A percentile compares a stretch with the other conserved stretches of the same genome.
These are phyloP conservation scores for Borovskyia barvae DNA, from an alignment of 208 protist genomes.

Conservation along the genomic window DNA sequence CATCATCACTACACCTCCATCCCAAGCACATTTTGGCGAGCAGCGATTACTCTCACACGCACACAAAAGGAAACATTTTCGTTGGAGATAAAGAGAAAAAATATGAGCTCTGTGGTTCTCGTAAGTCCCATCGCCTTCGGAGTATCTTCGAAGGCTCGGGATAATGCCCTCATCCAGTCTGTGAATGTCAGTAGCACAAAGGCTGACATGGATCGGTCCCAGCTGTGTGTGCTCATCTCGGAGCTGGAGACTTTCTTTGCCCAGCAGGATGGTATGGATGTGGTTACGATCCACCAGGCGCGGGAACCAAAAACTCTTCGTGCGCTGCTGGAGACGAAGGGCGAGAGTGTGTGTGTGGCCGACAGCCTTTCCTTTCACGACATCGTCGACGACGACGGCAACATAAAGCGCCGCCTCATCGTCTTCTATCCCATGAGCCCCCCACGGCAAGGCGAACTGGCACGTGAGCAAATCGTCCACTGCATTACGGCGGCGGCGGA, in stretches of 20 bases:
- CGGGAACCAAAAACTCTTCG: slow-evolving; percentile 25
- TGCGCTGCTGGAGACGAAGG: slow-evolving; percentile 33
- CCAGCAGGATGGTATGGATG: slow-evolving; percentile 14
- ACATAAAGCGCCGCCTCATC: slow-evolving; percentile 53
- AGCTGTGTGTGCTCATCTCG: slow-evolving; percentile 23
- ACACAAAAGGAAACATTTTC: background rate
- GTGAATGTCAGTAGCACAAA: slow-evolving; percentile 28
- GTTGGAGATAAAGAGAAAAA: background rate
- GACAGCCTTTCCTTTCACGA: slow-evolving; percentile 70
- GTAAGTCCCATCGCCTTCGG: slow-evolving; percentile 34
- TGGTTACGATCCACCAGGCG: slow-evolving; percentile 21
- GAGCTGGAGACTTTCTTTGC: slow-evolving; percentile 18
- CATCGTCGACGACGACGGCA: slow-evolving; percentile 52
- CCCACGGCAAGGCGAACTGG: slow-evolving; percentile 50
- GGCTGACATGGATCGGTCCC: slow-evolving; percentile 31
- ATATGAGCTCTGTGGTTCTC: slow-evolving; percentile 35
- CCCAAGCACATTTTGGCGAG: no score
- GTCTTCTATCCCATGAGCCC: slow-evolving; percentile 75
- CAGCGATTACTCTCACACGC: no score
- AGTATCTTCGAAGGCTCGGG: slow-evolving; percentile 9
- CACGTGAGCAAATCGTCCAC: slow-evolving; percentile 43
- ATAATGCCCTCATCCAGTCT: slow-evolving; percentile 27
- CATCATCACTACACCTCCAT: no score
- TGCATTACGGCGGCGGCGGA: slow-evolving; percentile 31
- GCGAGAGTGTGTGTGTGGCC: slow-evolving; percentile 40